Evolutionary conservation across 140 eudicot species (phyloP).

Genomic region (Ambrosia hybrid): DNA sequence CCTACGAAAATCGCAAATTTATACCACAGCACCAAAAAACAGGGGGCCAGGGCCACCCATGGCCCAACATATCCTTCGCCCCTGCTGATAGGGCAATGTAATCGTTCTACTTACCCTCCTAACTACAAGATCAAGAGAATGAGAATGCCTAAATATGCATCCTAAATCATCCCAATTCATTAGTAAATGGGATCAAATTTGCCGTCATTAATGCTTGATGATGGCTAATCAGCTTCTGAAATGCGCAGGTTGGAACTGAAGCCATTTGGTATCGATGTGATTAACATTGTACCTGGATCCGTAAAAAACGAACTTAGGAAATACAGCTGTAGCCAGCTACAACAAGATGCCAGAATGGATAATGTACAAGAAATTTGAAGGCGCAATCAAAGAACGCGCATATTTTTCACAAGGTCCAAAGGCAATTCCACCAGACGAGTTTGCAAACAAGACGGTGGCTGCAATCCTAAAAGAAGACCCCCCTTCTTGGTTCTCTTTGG

Average conservation of each 20-base stretch:
- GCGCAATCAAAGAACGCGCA: slow-evolving; percentile 68
- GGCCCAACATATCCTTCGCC: no score
- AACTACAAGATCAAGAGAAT: no score
- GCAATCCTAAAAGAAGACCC: slow-evolving; percentile 63
- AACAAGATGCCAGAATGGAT: slow-evolving; percentile 82
- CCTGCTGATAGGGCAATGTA: neutral
- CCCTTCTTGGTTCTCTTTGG: slow-evolving; percentile 75
- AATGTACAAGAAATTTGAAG: slow-evolving; percentile 70
- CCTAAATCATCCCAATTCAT: no score
- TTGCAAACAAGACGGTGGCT: slow-evolving; percentile 72
- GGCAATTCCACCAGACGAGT: slow-evolving; percentile 71
- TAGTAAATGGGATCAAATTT: no score
- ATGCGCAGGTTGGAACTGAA: slow-evolving; percentile 68
- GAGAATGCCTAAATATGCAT: no score
- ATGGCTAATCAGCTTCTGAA: slow-evolving; percentile 5
- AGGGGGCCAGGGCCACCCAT: no score
- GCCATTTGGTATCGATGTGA: slow-evolving; percentile 76
- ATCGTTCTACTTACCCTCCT: no score
- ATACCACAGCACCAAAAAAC: no score
- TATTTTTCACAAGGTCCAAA: slow-evolving; percentile 58
- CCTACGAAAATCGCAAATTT: no score
- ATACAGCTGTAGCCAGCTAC: slow-evolving; percentile 60
- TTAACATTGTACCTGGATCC: slow-evolving; percentile 75
- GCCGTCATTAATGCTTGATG: no score
- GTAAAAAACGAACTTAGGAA: slow-evolving; percentile 71